Evolutionary conservation across 805 yeast genomes (phyloP).

Genomic region (Saccharomycopsis vini): DNA sequence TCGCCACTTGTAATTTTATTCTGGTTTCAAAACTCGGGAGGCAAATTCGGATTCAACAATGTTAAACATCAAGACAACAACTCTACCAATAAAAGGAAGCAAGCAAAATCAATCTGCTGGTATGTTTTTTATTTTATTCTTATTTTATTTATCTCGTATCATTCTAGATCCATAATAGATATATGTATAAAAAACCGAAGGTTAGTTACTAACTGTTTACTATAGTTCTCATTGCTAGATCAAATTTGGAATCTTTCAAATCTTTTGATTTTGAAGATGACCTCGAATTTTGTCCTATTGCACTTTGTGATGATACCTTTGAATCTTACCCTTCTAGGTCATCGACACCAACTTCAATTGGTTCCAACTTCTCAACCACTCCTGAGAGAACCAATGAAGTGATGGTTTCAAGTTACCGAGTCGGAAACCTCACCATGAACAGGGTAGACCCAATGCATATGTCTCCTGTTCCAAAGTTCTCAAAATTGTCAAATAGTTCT

Average conservation of each 20-base stretch:
- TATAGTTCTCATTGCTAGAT: slow-evolving; percentile 28
- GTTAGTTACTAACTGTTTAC: background rate
- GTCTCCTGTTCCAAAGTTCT: too few relatives aligned
- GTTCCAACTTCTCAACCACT: slow-evolving; percentile 11
- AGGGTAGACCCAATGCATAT: too few relatives aligned
- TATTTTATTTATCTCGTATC: background rate
- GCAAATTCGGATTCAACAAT: too few relatives aligned
- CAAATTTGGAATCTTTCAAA: slow-evolving; percentile 50
- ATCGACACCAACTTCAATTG: slow-evolving; percentile 11
- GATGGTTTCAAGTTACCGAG: too few relatives aligned
- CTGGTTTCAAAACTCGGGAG: too few relatives aligned
- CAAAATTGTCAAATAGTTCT: too few relatives aligned
- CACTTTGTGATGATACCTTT: slow-evolving; percentile 12
- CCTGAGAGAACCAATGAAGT: slow-evolving; percentile 11
- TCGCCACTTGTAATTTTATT: too few relatives aligned
- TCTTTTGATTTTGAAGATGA: slow-evolving; percentile 69
- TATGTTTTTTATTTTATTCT: too few relatives aligned
- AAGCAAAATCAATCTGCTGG: too few relatives aligned
- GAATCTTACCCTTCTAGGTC: slow-evolving; percentile 1
- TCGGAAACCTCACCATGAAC: too few relatives aligned
- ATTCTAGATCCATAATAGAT: background rate
- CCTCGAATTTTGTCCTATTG: slow-evolving; percentile 54
- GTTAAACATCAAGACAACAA: too few relatives aligned
- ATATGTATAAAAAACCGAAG: background rate
- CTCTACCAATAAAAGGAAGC: too few relatives aligned